phyloP scores from a whole-genome alignment of 2,329 filamentous ascomycete genomes.

The Tympanopsis confertula region DNA sequence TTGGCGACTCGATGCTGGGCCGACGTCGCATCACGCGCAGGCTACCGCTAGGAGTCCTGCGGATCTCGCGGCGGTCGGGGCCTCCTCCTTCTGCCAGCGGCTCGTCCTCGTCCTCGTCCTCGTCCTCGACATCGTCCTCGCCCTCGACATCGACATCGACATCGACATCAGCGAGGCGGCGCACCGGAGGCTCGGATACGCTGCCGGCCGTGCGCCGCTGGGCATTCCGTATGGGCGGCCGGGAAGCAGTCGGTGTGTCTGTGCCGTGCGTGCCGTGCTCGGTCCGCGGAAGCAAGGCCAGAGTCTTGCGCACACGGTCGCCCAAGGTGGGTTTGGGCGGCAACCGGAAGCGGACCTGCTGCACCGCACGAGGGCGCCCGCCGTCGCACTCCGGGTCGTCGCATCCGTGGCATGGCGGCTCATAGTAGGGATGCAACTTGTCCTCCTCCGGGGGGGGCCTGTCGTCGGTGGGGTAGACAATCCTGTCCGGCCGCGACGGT shows the following conservation, averaged over 20 bases:
- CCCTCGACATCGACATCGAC: conserved; percentile 6
- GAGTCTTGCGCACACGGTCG: background rate
- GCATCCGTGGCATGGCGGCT: background rate
- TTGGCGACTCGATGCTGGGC: conserved; percentile 20
- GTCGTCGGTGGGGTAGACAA: conserved; percentile 23
- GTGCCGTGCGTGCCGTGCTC: too few relatives aligned
- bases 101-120: conserved; percentile 16
- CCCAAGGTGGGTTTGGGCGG: background rate
- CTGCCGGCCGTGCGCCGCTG: conserved; percentile 46
- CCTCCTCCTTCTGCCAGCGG: conserved; percentile 5
- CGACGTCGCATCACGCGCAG: conserved; percentile 44
- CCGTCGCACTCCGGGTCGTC: background rate
- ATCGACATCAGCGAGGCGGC: conserved; percentile 5
- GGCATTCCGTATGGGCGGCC: too few relatives aligned
- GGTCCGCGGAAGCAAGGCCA: background rate
- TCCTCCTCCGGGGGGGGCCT: conserved; percentile 29
- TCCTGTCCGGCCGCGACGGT: conserved; percentile 13
- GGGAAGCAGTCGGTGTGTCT: too few relatives aligned
- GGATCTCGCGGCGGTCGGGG: conserved; percentile 43
- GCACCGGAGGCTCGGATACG: conserved; percentile 26
- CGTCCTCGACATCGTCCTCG: conserved; percentile 23
- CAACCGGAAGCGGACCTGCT: background rate
- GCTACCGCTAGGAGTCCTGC: conserved; percentile 46
- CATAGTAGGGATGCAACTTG: background rate
- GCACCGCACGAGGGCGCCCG: background rate